Evolutionary conservation across 2,329 filamentous ascomycete genomes (phyloP).

Genomic region (Neophaeococcomyces aloes): DNA sequence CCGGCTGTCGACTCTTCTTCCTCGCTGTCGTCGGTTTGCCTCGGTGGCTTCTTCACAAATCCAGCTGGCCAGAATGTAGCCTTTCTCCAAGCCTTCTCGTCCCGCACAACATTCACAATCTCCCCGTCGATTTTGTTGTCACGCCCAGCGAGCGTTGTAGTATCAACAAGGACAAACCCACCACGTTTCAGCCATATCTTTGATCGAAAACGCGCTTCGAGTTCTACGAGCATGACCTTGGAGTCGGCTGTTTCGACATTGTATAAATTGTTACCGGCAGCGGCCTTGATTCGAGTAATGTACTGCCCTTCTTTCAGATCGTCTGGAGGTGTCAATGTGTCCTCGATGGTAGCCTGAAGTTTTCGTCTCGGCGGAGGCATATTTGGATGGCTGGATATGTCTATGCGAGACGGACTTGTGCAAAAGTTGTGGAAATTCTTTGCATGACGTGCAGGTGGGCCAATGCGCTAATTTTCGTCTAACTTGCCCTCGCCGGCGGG

Average conservation of each 20-base stretch:
- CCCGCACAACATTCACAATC: slow-evolving; percentile 83
- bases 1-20: slow-evolving; percentile 71
- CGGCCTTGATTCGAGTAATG: slow-evolving; percentile 68
- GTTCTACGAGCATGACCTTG: slow-evolving; percentile 61
- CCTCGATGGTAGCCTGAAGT: slow-evolving; percentile 65
- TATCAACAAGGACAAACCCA: slow-evolving; percentile 76
- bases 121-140: slow-evolving; percentile 75
- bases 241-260: slow-evolving; percentile 60
- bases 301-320: slow-evolving; percentile 42
- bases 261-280: slow-evolving; percentile 84
- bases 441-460: not conserved
- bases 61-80: slow-evolving; percentile 79
- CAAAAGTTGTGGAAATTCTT: not conserved
- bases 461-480: no score
- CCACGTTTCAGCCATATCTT: slow-evolving; percentile 89
- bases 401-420: slow-evolving; percentile 23
- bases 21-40: slow-evolving; percentile 50
- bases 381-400: slow-evolving; percentile 55
- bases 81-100: slow-evolving; percentile 88
- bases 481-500: no score
- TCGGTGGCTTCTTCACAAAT: slow-evolving; percentile 55
- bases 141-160: slow-evolving; percentile 47
- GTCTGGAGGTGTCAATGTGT: slow-evolving; percentile 52
- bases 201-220: slow-evolving; percentile 75
- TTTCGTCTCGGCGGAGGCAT: slow-evolving; percentile 71